Percentiles rank a stretch among this genome's conserved stretches.
Conservation (phyloP, 2,329 filamentous ascomycete species). For the Rosellinia necatrix region DNA sequence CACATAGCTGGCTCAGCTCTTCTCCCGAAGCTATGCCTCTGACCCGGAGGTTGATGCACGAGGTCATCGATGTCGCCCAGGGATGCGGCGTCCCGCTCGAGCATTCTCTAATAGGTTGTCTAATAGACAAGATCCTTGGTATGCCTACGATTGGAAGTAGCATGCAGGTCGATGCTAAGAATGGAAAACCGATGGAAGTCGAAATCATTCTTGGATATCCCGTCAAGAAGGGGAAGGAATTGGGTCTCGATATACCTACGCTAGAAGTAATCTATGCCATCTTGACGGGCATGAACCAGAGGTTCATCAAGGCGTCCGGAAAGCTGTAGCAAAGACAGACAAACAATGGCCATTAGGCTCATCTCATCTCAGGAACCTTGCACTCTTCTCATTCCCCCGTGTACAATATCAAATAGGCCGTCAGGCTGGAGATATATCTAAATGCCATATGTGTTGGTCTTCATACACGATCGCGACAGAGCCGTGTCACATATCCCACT, state of each 20-base stretch:
- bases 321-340: neutral
- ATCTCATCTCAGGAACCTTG: too few relatives aligned
- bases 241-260: slow-evolving; percentile 59
- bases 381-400: too few relatives aligned
- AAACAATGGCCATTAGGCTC: neutral
- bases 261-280: slow-evolving; percentile 48
- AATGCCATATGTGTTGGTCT: too few relatives aligned
- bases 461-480: too few relatives aligned
- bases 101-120: slow-evolving; percentile 51
- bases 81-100: slow-evolving; percentile 55
- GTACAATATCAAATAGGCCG: too few relatives aligned
- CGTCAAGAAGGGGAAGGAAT: slow-evolving; percentile 57
- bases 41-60: slow-evolving; percentile 56
- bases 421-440: too few relatives aligned
- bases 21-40: slow-evolving; percentile 50
- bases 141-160: slow-evolving; percentile 51
- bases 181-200: slow-evolving; percentile 62
- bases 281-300: slow-evolving; percentile 40
- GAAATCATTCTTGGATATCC: slow-evolving; percentile 67
- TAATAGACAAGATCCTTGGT: slow-evolving; percentile 52
- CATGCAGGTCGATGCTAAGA: slow-evolving; percentile 64
- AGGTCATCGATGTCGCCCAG: slow-evolving; percentile 61
- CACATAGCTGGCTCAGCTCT: slow-evolving; percentile 55
- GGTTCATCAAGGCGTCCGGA: slow-evolving; percentile 15
- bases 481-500: too few relatives aligned